Percentiles rank a stretch among this genome's conserved stretches.
Evolutionary conservation across 345 rosid species (phyloP).

Genomic region (Citrus maxima): DNA sequence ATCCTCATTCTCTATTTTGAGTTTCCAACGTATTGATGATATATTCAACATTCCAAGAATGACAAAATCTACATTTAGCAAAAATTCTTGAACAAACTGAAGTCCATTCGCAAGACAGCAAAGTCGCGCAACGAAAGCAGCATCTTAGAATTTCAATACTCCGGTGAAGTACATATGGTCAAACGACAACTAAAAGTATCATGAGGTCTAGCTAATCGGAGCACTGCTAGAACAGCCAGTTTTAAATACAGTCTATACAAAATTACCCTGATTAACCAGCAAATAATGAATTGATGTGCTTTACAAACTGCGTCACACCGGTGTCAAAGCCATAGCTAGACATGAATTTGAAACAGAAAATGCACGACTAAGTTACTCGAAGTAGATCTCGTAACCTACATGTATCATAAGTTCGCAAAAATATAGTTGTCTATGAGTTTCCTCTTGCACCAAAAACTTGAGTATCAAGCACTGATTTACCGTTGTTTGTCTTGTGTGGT

Average conservation of each 20-base stretch:
- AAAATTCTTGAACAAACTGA: not conserved
- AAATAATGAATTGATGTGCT: conserved; percentile 24
- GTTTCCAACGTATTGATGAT: not conserved
- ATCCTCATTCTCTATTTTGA: not conserved
- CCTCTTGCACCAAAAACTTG: not conserved
- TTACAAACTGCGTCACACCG: conserved; percentile 12
- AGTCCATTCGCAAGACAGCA: not conserved
- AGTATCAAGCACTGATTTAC: conserved; percentile 20
- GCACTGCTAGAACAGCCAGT: conserved; percentile 22
- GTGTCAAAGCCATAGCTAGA: conserved; percentile 12
- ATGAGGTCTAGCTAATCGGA: conserved; percentile 8
- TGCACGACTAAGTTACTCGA: not conserved
- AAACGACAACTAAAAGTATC: not conserved
- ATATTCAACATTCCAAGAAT: not conserved
- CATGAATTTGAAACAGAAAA: not conserved
- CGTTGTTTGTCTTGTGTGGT: conserved; percentile 33
- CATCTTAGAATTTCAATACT: not conserved
- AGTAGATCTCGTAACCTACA: conserved; percentile 2
- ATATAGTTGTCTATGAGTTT: not conserved
- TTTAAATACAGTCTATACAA: conserved; percentile 22
- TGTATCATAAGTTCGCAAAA: conserved; percentile 3
- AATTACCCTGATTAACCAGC: conserved; percentile 10
- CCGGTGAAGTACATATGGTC: not conserved
- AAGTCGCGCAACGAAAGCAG: not conserved
- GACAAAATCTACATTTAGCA: not conserved